Evolutionary conservation across 768 basidiomycete genomes (phyloP).

Genomic region (Tricholoma furcatifolium): DNA sequence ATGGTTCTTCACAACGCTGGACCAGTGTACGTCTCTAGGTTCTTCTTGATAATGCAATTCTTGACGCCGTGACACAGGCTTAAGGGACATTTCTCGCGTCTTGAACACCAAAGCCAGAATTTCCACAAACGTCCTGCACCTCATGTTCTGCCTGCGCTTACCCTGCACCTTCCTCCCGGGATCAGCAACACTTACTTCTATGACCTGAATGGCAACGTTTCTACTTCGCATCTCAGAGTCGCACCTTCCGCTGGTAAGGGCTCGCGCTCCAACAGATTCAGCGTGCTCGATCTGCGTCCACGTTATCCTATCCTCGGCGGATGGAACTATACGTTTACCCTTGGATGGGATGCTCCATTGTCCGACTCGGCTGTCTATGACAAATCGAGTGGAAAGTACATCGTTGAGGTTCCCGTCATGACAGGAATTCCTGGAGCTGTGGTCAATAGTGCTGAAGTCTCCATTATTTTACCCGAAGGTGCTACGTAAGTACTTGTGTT

Average conservation of each 20-base stretch:
- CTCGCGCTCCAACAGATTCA: slow-evolving; percentile 50
- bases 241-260: slow-evolving; percentile 63
- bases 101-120: slow-evolving; percentile 77
- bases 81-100: slow-evolving; percentile 93
- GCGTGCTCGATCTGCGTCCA: slow-evolving; percentile 79
- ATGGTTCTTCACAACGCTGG: slow-evolving; percentile 87
- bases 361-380: slow-evolving; percentile 71
- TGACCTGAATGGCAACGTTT: slow-evolving; percentile 94
- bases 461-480: slow-evolving; percentile 90
- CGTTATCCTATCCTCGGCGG: slow-evolving; percentile 93
- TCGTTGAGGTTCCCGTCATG: slow-evolving; percentile 83
- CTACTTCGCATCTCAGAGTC: slow-evolving; percentile 82
- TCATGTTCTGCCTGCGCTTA: slow-evolving; percentile 71
- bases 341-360: slow-evolving; percentile 91
- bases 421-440: slow-evolving; percentile 78
- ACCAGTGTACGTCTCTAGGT: slow-evolving; percentile 62
- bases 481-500: slow-evolving; percentile 68
- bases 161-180: slow-evolving; percentile 80
- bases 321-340: slow-evolving; percentile 95
- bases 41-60: neutral
- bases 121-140: slow-evolving; percentile 67
- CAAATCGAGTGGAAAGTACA: slow-evolving; percentile 58
- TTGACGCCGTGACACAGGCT: slow-evolving; percentile 49
- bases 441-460: slow-evolving; percentile 76
- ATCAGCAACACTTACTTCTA: slow-evolving; percentile 85